Percentiles rank a stretch among this genome's conserved stretches.
phyloP scores from a whole-genome alignment of 768 basidiomycete genomes.

The Boletus sp. region DNA sequence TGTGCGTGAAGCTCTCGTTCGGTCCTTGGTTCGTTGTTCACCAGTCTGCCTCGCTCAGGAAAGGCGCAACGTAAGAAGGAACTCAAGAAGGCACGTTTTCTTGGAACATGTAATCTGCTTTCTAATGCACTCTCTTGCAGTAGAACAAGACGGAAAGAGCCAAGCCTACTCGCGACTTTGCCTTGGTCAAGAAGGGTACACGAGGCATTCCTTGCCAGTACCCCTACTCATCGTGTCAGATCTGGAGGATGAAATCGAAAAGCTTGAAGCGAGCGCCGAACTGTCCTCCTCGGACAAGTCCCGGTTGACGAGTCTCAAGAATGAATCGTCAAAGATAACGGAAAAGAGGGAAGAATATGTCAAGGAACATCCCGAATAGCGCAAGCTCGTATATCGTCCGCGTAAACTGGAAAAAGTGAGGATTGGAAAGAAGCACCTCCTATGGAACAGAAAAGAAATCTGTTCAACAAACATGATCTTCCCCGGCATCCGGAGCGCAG shows the following conservation, averaged over 20 bases:
- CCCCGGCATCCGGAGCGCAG: conserved; percentile 90
- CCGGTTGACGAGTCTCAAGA: conserved; percentile 69
- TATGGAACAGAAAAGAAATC: conserved; percentile 53
- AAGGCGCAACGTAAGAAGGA: conserved; percentile 94
- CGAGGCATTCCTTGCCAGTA: conserved; percentile 40
- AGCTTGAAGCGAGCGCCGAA: conserved; percentile 51
- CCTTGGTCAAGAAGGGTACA: conserved; percentile 94
- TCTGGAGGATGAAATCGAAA: conserved; percentile 76
- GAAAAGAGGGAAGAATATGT: conserved; percentile 91
- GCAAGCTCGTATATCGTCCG: conserved; percentile 73
- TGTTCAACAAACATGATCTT: conserved; percentile 81
- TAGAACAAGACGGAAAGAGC: conserved; percentile 89
- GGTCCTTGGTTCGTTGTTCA: conserved; percentile 4
- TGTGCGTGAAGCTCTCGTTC: conserved; percentile 49
- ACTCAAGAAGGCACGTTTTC: conserved; percentile 70
- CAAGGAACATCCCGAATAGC: conserved; percentile 89
- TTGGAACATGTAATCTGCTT: conserved; percentile 10
- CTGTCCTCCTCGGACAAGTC: conserved; percentile 54
- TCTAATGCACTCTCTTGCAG: conserved; percentile 36
- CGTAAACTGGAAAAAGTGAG: conserved; percentile 44
- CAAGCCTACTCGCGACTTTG: conserved; percentile 82
- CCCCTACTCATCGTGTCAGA: conserved; percentile 43
- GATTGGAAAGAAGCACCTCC: conserved; percentile 40
- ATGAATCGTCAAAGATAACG: conserved; percentile 76
- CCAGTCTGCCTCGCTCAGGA: conserved; percentile 44